These are phyloP conservation scores for Blepharisma japonicum DNA, from an alignment of 73 alveolate species.

Conservation along the genomic window DNA sequence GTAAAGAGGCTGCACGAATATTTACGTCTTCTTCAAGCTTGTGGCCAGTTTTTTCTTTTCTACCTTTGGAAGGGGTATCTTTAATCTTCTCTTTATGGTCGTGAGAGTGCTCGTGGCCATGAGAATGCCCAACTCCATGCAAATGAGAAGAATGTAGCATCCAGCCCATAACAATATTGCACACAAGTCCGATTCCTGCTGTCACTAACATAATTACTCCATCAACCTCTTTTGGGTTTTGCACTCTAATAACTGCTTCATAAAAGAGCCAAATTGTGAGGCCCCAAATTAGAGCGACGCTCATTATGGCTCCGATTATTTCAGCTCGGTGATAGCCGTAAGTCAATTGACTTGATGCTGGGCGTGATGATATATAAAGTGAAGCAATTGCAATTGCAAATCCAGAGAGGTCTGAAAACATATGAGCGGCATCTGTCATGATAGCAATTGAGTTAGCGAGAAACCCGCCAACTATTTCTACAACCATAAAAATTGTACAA, in stretches of 20 bases:
- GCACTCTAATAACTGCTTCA: conserved; percentile 84
- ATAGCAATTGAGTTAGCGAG: conserved; percentile 88
- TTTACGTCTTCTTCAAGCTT: conserved; percentile 66
- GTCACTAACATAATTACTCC: conserved; percentile 82
- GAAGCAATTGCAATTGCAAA: conserved; percentile 82
- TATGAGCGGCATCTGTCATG: conserved; percentile 96
- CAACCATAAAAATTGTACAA: conserved; percentile 45
- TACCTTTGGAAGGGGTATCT: neutral
- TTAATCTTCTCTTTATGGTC: neutral
- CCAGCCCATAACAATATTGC: conserved; percentile 81
- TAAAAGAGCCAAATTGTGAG: conserved; percentile 75
- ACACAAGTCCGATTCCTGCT: conserved; percentile 78
- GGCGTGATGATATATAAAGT: conserved; percentile 62
- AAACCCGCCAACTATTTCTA: conserved; percentile 86
- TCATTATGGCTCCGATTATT: conserved; percentile 86
- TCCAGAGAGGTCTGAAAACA: conserved; percentile 90
- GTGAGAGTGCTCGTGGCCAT: conserved; percentile 28
- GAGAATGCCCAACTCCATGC: conserved; percentile 28
- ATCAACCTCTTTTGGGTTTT: conserved; percentile 49
- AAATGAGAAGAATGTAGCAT: conserved; percentile 34
- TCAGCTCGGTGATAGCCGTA: conserved; percentile 93
- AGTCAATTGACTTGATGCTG: conserved; percentile 75
- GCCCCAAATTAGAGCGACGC: conserved; percentile 88
- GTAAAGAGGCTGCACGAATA: conserved; percentile 86
- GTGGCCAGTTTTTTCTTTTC: conserved; percentile 1